These are phyloP conservation scores for Diaporthe caulivora DNA, from an alignment of 2,329 filamentous ascomycete species.

Conservation along the genomic window DNA sequence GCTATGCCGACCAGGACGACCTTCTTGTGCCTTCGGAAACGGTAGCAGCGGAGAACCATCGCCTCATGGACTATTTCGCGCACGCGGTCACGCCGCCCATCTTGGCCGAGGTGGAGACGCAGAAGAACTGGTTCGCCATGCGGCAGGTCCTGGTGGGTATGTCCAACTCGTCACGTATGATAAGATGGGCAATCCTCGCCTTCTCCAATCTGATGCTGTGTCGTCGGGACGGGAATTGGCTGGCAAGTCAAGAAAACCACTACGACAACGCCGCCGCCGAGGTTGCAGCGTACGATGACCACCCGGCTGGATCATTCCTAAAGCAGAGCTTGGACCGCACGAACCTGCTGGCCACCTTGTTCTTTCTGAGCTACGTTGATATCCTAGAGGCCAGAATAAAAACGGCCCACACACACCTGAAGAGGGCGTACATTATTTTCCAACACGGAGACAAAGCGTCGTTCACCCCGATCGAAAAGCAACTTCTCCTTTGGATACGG, in stretches of 20 bases:
- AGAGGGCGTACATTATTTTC: constrained; percentile 62
- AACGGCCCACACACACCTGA: constrained; percentile 62
- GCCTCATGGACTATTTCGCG: constrained; percentile 62
- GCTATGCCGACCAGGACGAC: constrained; percentile 43
- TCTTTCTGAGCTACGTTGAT: constrained; percentile 67
- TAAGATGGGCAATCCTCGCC: constrained; percentile 61
- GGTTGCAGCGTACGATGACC: constrained; percentile 44
- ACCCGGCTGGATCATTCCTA: constrained; percentile 39
- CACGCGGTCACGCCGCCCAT: constrained; percentile 64
- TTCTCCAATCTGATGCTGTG: constrained; percentile 62
- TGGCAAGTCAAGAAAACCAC: constrained; percentile 51
- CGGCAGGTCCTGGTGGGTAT: constrained; percentile 61
- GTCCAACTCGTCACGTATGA: constrained; percentile 60
- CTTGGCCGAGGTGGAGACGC: constrained; percentile 64
- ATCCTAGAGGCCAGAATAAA: constrained; percentile 57
- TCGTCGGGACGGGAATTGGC: constrained; percentile 49
- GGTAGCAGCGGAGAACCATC: constrained; percentile 49
- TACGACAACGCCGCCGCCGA: constrained; percentile 54
- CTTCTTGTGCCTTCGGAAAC: constrained; percentile 37
- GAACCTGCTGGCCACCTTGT: constrained; percentile 62
- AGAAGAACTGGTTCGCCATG: constrained; percentile 64
- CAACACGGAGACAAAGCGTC: constrained; percentile 53
- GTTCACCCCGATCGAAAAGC: constrained; percentile 57
- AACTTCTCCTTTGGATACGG: constrained; percentile 66
- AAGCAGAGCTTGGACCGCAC: constrained; percentile 52